These are phyloP conservation scores for Russula olivacea DNA, from an alignment of 768 basidiomycete genomes.

Conservation along the genomic window DNA sequence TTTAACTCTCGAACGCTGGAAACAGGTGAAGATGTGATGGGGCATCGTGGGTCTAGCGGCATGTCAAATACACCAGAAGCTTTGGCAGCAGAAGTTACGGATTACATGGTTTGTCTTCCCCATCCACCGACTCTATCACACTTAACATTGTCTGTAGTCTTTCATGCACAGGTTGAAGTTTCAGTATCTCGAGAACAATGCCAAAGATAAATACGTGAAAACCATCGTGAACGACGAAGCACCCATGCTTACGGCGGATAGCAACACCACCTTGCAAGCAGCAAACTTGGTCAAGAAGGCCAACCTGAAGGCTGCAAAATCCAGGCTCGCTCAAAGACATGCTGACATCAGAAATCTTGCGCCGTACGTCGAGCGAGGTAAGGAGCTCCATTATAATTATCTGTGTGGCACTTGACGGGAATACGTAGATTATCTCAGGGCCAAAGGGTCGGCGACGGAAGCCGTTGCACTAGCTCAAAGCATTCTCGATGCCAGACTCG, in stretches of 20 bases:
- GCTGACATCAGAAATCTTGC: slow-evolving; percentile 57
- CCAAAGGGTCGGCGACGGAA: slow-evolving; percentile 46
- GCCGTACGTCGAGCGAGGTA: slow-evolving; percentile 65
- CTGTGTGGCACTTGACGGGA: not conserved
- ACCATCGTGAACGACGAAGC: slow-evolving; percentile 84
- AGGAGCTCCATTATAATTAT: not conserved
- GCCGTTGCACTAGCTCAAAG: slow-evolving; percentile 61
- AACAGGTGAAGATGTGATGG: slow-evolving; percentile 8
- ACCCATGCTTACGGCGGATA: slow-evolving; percentile 70
- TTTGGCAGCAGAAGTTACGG: slow-evolving; percentile 42
- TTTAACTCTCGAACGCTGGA: slow-evolving; percentile 21
- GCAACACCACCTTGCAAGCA: slow-evolving; percentile 58
- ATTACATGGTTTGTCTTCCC: slow-evolving; percentile 48
- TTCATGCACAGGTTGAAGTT: slow-evolving; percentile 81
- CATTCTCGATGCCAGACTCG: slow-evolving; percentile 77
- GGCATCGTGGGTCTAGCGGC: slow-evolving; percentile 9
- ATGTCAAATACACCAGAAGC: slow-evolving; percentile 15
- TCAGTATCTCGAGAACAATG: slow-evolving; percentile 84
- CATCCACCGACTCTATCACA: not conserved
- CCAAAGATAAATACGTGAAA: slow-evolving; percentile 84
- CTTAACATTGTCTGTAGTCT: slow-evolving; percentile 38
- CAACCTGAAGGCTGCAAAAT: slow-evolving; percentile 59
- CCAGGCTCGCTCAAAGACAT: slow-evolving; percentile 53
- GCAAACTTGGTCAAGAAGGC: slow-evolving; percentile 69
- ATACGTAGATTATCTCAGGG: slow-evolving; percentile 51